Percentiles rank a stretch among this genome's conserved stretches.
These are phyloP conservation scores for Rosa lucieae DNA, from an alignment of 306 rosid genomes.

Conservation along the genomic window DNA sequence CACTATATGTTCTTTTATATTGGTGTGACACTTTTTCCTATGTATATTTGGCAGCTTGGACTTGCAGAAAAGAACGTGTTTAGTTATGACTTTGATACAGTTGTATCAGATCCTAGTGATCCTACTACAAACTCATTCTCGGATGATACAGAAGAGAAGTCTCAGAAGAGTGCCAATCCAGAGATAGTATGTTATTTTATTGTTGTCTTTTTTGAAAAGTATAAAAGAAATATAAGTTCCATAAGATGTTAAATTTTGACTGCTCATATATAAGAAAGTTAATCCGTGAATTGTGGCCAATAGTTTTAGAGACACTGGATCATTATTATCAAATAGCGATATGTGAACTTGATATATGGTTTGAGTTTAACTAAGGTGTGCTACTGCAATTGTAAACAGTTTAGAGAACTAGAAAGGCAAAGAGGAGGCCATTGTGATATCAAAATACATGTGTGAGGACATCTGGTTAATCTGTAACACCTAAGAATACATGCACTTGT, in stretches of 20 bases:
- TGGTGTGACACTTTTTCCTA: background rate
- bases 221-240: background rate
- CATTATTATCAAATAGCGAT: background rate
- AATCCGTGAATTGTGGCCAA: background rate
- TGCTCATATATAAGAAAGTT: background rate
- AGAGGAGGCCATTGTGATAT: background rate
- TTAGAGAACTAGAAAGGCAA: background rate
- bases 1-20: constrained; percentile 1
- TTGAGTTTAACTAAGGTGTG: background rate
- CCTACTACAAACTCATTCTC: constrained; percentile 87
- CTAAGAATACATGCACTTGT: background rate
- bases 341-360: background rate
- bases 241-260: background rate
- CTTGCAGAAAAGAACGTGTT: constrained; percentile 82
- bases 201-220: background rate
- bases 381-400: background rate
- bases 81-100: constrained; percentile 73
- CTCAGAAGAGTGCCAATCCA: constrained; percentile 52
- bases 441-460: background rate
- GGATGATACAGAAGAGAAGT: constrained; percentile 88
- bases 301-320: background rate
- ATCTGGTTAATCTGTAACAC: background rate
- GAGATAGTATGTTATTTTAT: constrained; percentile 37
- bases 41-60: constrained; percentile 80
- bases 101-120: constrained; percentile 87